A percentile compares a stretch with the other conserved stretches of the same genome.
These are phyloP conservation scores for Handroanthus guayacan DNA, from an alignment of 257 asterid species.

Conservation along the genomic window DNA sequence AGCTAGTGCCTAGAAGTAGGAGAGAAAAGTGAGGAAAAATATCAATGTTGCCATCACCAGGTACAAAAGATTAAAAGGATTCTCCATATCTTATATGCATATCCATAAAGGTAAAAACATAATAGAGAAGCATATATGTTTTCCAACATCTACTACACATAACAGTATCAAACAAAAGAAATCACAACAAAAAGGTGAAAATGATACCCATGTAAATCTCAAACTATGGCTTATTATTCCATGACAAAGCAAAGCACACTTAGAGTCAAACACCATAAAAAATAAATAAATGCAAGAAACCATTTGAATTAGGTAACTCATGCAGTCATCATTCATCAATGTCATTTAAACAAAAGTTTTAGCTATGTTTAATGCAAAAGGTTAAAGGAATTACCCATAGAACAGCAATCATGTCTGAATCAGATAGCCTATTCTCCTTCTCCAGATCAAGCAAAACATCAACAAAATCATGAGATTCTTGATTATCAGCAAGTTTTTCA, in stretches of 20 bases:
- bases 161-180: slow-evolving; percentile 24
- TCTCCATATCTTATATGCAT: slow-evolving; percentile 44
- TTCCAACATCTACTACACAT: slow-evolving; percentile 33
- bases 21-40: background rate
- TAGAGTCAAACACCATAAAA: slow-evolving; percentile 1
- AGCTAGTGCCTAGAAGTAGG: background rate
- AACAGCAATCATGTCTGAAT: slow-evolving; percentile 81
- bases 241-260: background rate
- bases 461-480: slow-evolving; percentile 61
- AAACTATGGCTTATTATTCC: background rate
- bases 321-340: slow-evolving; percentile 10
- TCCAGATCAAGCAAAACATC: slow-evolving; percentile 79
- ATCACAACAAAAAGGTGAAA: background rate
- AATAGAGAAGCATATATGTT: slow-evolving; percentile 30
- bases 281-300: slow-evolving; percentile 34
- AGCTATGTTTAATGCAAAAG: background rate
- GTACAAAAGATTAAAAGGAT: slow-evolving; percentile 45
- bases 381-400: slow-evolving; percentile 66
- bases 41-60: slow-evolving; percentile 40
- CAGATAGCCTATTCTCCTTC: slow-evolving; percentile 59
- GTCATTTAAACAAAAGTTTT: background rate
- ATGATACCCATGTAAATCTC: slow-evolving; percentile 1
- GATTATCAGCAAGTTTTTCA: slow-evolving; percentile 25
- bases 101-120: slow-evolving; percentile 35
- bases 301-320: slow-evolving; percentile 31